Percentiles rank a stretch among this genome's conserved stretches.
These are phyloP conservation scores for Prillingera fragicola DNA, from an alignment of 1,284 basidiomycete species.

Conservation along the genomic window DNA sequence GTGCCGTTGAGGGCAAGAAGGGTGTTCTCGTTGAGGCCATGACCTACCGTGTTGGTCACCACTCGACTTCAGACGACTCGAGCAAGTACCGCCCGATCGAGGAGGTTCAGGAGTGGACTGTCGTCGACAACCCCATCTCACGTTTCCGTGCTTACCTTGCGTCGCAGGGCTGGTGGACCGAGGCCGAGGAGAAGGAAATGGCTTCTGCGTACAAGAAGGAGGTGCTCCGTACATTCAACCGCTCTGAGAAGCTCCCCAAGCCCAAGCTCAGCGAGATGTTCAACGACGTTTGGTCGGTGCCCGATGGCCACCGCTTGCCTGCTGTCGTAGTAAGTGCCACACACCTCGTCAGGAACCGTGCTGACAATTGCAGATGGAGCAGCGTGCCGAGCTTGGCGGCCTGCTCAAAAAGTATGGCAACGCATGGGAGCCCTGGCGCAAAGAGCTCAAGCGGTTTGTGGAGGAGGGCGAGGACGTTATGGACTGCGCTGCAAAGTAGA, in stretches of 20 bases:
- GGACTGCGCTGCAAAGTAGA: conserved; percentile 36
- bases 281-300: conserved; percentile 63
- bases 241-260: conserved; percentile 66
- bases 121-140: conserved; percentile 79
- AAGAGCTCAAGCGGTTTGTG: conserved; percentile 72
- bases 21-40: conserved; percentile 87
- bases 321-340: conserved; percentile 67
- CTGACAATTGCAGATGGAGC: conserved; percentile 59
- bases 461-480: conserved; percentile 66
- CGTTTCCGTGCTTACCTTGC: conserved; percentile 81
- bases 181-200: conserved; percentile 65
- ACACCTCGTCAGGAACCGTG: neutral
- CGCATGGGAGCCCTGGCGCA: conserved; percentile 75
- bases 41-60: conserved; percentile 90
- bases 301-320: conserved; percentile 64
- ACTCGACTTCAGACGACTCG: conserved; percentile 90
- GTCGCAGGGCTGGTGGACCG: conserved; percentile 78
- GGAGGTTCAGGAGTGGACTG: conserved; percentile 79
- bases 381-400: conserved; percentile 67
- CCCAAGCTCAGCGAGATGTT: conserved; percentile 73
- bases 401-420: conserved; percentile 78
- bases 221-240: conserved; percentile 71
- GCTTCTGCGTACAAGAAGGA: conserved; percentile 64
- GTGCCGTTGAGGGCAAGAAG: conserved; percentile 71
- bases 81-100: conserved; percentile 79